Evolutionary conservation across 139 green algal genomes (phyloP).

Genomic region (Nannochloris sp.): DNA sequence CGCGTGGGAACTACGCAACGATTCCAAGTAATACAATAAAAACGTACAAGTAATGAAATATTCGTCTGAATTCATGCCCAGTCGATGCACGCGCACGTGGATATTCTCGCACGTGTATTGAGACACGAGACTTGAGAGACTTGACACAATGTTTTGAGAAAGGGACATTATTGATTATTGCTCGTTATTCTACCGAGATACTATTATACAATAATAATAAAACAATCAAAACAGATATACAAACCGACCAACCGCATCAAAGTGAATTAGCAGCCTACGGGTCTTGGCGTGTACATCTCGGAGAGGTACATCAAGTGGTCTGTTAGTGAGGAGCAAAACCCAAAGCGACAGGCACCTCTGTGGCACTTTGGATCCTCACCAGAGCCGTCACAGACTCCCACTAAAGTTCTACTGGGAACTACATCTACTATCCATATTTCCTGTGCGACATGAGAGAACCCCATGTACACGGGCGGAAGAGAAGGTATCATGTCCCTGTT

Average conservation of each 20-base stretch:
- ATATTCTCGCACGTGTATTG: no score
- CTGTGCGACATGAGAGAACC: slow-evolving; percentile 56
- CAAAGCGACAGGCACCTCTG: slow-evolving; percentile 69
- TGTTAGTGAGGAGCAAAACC: slow-evolving; percentile 67
- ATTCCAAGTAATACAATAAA: no score
- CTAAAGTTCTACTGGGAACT: slow-evolving; percentile 17
- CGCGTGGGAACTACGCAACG: no score
- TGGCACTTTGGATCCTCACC: slow-evolving; percentile 80
- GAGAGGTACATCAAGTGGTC: slow-evolving; percentile 73
- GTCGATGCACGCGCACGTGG: no score
- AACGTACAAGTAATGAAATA: no score
- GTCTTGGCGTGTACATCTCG: slow-evolving; percentile 48
- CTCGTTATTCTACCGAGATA: no score
- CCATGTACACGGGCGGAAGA: slow-evolving; percentile 55
- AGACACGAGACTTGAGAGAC: no score
- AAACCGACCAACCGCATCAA: background rate
- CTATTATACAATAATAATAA: no score
- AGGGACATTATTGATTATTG: no score
- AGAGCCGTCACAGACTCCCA: slow-evolving; percentile 57
- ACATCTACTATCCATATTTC: slow-evolving; percentile 69
- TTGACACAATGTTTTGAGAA: no score
- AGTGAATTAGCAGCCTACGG: slow-evolving; percentile 26
- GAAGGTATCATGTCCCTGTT: slow-evolving; percentile 81
- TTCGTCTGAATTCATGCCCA: no score
- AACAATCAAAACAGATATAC: no score